Evolutionary conservation across 495 filamentous ascomycete genomes (phyloP).

Genomic region (Aspergillus hancockii): DNA sequence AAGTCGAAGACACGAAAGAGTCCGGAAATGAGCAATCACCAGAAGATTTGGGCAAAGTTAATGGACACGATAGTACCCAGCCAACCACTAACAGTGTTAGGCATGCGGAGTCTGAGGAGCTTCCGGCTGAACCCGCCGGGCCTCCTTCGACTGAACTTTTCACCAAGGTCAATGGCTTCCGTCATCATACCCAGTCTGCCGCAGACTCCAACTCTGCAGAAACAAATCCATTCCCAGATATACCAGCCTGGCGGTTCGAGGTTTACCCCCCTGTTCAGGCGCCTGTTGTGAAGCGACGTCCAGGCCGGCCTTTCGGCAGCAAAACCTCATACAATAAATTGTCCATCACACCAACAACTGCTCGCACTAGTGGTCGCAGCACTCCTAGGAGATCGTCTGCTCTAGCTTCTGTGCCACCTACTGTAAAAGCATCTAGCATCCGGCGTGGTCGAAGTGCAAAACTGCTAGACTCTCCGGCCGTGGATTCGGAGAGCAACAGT

Average conservation of each 20-base stretch:
- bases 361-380: slow-evolving; percentile 37
- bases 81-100: slow-evolving; percentile 28
- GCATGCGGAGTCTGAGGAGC: slow-evolving; percentile 8
- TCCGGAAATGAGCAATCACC: slow-evolving; percentile 34
- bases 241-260: slow-evolving; percentile 80
- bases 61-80: slow-evolving; percentile 19
- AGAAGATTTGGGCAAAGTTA: slow-evolving; percentile 13
- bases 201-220: slow-evolving; percentile 17
- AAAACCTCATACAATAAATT: slow-evolving; percentile 23
- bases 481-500: slow-evolving; percentile 33
- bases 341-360: slow-evolving; percentile 28
- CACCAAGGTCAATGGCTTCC: slow-evolving; percentile 37
- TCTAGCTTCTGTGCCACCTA: slow-evolving; percentile 31
- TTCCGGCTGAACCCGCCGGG: slow-evolving; percentile 33
- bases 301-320: slow-evolving; percentile 48
- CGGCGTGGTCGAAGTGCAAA: slow-evolving; percentile 44
- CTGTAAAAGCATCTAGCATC: slow-evolving; percentile 25
- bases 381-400: slow-evolving; percentile 39
- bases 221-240: slow-evolving; percentile 44
- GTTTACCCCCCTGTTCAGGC: slow-evolving; percentile 79
- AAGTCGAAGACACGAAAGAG: slow-evolving; percentile 34
- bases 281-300: slow-evolving; percentile 42
- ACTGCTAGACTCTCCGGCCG: slow-evolving; percentile 32
- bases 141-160: slow-evolving; percentile 40
- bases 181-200: slow-evolving; percentile 18